Percentiles rank a stretch among this genome's conserved stretches.
phyloP scores from a whole-genome alignment of 805 yeast genomes.

The Pichia scutulata region DNA sequence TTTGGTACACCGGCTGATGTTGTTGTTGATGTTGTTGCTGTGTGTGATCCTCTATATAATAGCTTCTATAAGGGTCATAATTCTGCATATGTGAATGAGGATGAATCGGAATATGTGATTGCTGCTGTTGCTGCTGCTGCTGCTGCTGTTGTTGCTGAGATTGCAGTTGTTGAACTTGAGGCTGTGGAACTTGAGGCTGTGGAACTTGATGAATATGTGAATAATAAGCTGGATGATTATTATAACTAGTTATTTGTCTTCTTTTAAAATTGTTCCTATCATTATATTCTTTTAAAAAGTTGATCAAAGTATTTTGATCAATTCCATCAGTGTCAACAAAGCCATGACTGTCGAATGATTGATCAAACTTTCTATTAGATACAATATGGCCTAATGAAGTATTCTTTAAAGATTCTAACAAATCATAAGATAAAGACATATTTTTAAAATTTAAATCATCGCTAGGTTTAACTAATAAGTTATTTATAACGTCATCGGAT shows the following conservation, averaged over 20 bases:
- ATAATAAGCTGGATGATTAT: constrained; percentile 1
- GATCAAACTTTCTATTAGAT: constrained; percentile 9
- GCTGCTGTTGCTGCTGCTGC: not conserved
- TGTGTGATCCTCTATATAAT: not conserved
- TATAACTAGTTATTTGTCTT: constrained; percentile 11
- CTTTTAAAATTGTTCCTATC: constrained; percentile 9
- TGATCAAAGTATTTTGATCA: constrained; percentile 11
- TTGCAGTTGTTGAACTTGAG: not conserved
- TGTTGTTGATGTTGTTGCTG: constrained; percentile 8
- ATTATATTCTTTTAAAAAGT: constrained; percentile 14
- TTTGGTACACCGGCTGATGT: constrained; percentile 8
- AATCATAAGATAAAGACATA: constrained; percentile 36
- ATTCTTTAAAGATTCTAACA: constrained; percentile 52
- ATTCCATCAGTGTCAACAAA: constrained; percentile 21
- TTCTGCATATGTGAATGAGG: not conserved
- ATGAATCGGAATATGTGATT: not conserved
- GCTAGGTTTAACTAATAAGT: constrained; percentile 51
- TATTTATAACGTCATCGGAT: constrained; percentile 62
- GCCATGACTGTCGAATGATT: constrained; percentile 12
- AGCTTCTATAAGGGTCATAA: not conserved
- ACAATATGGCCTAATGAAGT: constrained; percentile 45
- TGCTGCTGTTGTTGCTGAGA: constrained; percentile 5
- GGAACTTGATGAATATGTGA: constrained; percentile 4
- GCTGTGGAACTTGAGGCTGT: no score
- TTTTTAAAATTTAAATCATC: constrained; percentile 43